phyloP scores from a whole-genome alignment of 352 stramenopile species.

The Globisporangium takayamanum region DNA sequence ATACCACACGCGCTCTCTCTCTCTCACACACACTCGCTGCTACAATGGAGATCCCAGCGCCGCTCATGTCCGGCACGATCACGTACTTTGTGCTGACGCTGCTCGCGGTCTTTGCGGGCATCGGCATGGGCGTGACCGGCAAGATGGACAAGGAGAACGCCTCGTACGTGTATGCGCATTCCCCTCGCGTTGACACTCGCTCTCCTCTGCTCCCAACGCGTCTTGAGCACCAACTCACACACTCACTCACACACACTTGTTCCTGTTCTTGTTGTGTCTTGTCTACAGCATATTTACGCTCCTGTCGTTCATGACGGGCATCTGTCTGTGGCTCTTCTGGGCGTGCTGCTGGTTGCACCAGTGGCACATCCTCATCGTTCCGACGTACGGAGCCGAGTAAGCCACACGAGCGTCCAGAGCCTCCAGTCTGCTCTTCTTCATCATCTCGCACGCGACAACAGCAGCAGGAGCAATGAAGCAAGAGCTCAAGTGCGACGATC shows the following conservation, averaged over 20 bases:
- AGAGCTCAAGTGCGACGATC: no score
- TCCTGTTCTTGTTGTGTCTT: background rate
- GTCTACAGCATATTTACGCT: slow-evolving; percentile 71
- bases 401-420: background rate
- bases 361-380: slow-evolving; percentile 85
- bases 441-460: no score
- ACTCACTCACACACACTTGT: background rate
- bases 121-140: slow-evolving; percentile 72
- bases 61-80: slow-evolving; percentile 75
- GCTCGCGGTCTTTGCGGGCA: slow-evolving; percentile 63
- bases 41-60: slow-evolving; percentile 68
- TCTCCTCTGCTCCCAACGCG: background rate
- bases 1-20: background rate
- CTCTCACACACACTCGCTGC: background rate
- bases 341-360: slow-evolving; percentile 88
- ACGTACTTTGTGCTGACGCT: slow-evolving; percentile 86
- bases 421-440: no score
- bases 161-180: slow-evolving; percentile 51
- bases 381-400: slow-evolving; percentile 72
- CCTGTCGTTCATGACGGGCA: slow-evolving; percentile 70
- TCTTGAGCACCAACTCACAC: background rate
- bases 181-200: no score
- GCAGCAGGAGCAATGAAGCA: no score
- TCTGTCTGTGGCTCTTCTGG: slow-evolving; percentile 89
- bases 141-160: slow-evolving; percentile 83